Base-by-base conservation (phyloP, 352 stramenopile genomes). In the Globisporangium polare region DNA sequence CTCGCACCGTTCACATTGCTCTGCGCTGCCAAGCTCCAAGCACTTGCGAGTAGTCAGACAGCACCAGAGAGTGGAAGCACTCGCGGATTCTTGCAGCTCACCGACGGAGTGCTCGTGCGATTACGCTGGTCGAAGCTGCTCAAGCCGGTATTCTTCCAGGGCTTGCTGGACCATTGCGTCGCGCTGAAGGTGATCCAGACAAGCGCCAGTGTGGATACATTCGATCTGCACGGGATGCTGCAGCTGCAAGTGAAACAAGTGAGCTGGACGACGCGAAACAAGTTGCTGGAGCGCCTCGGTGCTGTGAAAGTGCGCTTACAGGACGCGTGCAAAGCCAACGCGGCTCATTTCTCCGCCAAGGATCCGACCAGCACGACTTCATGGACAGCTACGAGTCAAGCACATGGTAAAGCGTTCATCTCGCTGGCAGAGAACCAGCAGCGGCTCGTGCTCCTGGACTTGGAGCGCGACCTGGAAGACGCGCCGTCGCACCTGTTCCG, bases 1-100 rank as follows among this genome's bases (percentile, higher is more conserved):
- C 65, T 88, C 37, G 61, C 66, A 20, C 67, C 49, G 46, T 77
- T 63, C 27, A 66, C 66, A 29, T 22, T 75, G 10, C 58, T 88
- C 7, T 84, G 78, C 49, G 76, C 76, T 33, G 65, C 68, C 17
- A 88, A 85, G 33, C 43, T 85, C 22, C 63, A 73, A 5, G 65
- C 64, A 4, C n/a, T 83, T 4, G 55, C 62, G 4, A 51, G 60
- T 15, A 63, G 46, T 24, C 58, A 52, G 2, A 53, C 62, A 57
- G 67, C 59, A 20, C 62, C 49, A 31, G 35, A 60, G 6, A 46
- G 17, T 37, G 33, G 35, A 43, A 58, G 7, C 41, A 20, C 1
- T 49, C 15, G 58, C 51, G 10, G 52, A 29, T 45, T 57, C 45
- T 37, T 56, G 18, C 72, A 69, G 5, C 55, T 69, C 4, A 31